These are phyloP conservation scores for Eruca vesicaria DNA, from an alignment of 441 rosid genomes.

Conservation along the genomic window DNA sequence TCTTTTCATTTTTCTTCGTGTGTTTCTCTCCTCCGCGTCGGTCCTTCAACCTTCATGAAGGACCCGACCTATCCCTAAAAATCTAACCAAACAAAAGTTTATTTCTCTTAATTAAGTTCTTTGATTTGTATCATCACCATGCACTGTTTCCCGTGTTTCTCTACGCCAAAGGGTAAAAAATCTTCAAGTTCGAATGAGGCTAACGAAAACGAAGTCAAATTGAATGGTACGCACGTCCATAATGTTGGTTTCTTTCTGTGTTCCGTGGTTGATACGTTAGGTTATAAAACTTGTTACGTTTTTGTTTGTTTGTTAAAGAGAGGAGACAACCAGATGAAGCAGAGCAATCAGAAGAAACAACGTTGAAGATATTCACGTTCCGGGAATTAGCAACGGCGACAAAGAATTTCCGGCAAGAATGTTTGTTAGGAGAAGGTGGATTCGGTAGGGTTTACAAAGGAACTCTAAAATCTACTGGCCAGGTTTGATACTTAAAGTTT, in stretches of 20 bases:
- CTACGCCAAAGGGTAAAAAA: slow-evolving; percentile 49
- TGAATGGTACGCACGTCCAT: slow-evolving; percentile 33
- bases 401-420: slow-evolving; percentile 76
- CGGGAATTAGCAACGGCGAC: slow-evolving; percentile 88
- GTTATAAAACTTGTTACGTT: background rate
- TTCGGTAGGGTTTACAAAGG: slow-evolving; percentile 79
- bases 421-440: slow-evolving; percentile 86
- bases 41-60: slow-evolving; percentile 45
- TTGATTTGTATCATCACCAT: slow-evolving; percentile 28
- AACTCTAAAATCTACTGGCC: slow-evolving; percentile 53
- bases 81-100: background rate
- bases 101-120: background rate
- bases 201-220: slow-evolving; percentile 11
- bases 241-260: background rate
- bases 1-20: slow-evolving; percentile 8
- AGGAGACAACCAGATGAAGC: slow-evolving; percentile 1
- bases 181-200: slow-evolving; percentile 32
- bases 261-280: background rate
- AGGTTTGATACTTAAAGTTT: slow-evolving; percentile 40
- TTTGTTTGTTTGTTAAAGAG: background rate
- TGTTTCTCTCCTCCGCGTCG: slow-evolving; percentile 27
- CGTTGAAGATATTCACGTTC: slow-evolving; percentile 59
- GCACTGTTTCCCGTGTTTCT: slow-evolving; percentile 81
- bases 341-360: slow-evolving; percentile 24
- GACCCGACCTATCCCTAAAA: slow-evolving; percentile 30